Evolutionary conservation across 2,329 filamentous ascomycete genomes (phyloP).

Genomic region (Aspergillus sp.): DNA sequence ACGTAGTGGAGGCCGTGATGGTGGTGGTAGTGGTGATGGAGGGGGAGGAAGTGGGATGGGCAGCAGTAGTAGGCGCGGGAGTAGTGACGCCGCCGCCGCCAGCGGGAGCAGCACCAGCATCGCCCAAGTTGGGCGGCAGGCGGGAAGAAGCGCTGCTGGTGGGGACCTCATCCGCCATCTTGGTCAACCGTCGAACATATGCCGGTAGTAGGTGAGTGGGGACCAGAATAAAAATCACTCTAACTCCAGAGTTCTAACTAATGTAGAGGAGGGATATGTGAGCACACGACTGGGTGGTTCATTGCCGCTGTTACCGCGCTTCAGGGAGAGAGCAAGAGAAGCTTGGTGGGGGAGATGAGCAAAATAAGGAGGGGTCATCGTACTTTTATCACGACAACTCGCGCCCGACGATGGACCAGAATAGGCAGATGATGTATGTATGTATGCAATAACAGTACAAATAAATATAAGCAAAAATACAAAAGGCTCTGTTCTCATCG

Average conservation of each 20-base stretch:
- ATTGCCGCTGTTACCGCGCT: conserved; percentile 6
- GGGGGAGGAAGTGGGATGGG: background rate
- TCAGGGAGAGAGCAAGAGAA: background rate
- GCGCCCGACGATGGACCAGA: background rate
- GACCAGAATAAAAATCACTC: background rate
- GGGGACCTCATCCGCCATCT: conserved; percentile 24
- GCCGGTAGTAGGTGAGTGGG: background rate
- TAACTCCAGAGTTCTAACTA: background rate
- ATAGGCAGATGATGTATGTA: too few species aligned
- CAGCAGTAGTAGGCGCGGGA: background rate
- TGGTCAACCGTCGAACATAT: background rate
- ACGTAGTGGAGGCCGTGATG: background rate
- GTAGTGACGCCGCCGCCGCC: background rate
- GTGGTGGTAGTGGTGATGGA: conserved; percentile 1
- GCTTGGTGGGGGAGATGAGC: background rate
- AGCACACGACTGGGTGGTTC: background rate
- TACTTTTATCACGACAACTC: background rate
- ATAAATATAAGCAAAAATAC: too few species aligned
- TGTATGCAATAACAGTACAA: too few species aligned
- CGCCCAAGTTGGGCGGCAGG: conserved; percentile 13
- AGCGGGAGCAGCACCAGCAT: conserved; percentile 5
- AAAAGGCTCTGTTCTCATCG: background rate
- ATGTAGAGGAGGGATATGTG: background rate
- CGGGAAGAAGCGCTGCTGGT: conserved; percentile 23
- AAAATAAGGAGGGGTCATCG: background rate